Conservation (phyloP, 495 filamentous ascomycete genomes). For the Hyaloscypha bicolor region DNA sequence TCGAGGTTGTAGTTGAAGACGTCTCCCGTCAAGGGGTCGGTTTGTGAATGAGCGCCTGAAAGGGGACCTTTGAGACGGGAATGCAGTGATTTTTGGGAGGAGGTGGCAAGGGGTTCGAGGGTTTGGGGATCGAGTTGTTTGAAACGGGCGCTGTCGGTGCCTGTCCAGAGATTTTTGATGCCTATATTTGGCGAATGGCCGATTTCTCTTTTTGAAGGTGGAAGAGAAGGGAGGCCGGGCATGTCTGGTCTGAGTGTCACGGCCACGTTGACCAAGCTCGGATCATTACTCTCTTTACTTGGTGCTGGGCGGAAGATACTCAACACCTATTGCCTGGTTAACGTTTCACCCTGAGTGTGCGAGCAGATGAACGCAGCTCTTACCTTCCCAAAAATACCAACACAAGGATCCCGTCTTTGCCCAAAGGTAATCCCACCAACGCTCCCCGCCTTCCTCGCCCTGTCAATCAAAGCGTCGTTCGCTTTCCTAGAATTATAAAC, state of each 20-base stretch:
- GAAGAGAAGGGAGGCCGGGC: constrained; percentile 44
- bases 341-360: too few relatives aligned
- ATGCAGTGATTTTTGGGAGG: constrained; percentile 60
- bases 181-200: not conserved
- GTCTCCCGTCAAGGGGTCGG: constrained; percentile 71
- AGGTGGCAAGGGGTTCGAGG: constrained; percentile 66
- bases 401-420: constrained; percentile 67
- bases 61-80: constrained; percentile 65
- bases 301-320: constrained; percentile 40
- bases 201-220: constrained; percentile 7
- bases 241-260: constrained; percentile 63
- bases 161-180: constrained; percentile 23
- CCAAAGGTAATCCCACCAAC: constrained; percentile 57
- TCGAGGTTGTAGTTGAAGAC: constrained; percentile 77
- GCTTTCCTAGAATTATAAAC: constrained; percentile 74
- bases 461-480: constrained; percentile 55
- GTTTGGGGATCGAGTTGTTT: constrained; percentile 68
- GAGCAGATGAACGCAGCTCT: not conserved
- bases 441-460: constrained; percentile 55
- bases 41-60: constrained; percentile 67
- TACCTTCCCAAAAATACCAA: constrained; percentile 66
- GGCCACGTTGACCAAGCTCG: constrained; percentile 50
- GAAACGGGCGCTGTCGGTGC: constrained; percentile 59
- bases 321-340: constrained; percentile 40
- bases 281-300: constrained; percentile 26